Conservation (phyloP, 169 alveolate genomes). For the Plasmodium relictum region DNA sequence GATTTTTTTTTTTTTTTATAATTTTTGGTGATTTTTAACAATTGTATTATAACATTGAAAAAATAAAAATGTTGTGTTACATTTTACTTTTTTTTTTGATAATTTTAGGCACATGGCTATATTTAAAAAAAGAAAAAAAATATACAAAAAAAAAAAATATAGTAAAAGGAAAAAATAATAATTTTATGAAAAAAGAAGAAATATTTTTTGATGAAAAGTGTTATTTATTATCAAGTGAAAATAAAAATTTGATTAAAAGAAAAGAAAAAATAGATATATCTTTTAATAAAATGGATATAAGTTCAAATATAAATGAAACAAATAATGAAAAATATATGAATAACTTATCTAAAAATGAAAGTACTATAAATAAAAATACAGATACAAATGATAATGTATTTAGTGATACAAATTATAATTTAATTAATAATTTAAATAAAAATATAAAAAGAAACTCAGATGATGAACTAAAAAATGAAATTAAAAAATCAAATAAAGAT, state of each 20-base stretch:
- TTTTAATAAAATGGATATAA: neutral
- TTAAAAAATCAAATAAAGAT: neutral
- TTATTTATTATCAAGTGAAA: conserved; percentile 9
- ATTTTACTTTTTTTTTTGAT: conserved; percentile 25
- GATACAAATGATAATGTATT: neutral
- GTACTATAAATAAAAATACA: neutral
- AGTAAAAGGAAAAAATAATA: neutral
- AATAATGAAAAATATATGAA: neutral
- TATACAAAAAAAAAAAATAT: conserved; percentile 8
- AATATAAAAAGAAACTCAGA: neutral
- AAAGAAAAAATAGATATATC: conserved; percentile 5
- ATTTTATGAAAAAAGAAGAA: conserved; percentile 12
- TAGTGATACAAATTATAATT: neutral
- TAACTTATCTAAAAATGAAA: neutral
- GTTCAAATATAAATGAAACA: neutral
- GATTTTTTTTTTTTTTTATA: neutral
- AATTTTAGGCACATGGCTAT: conserved; percentile 43
- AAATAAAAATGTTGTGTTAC: conserved; percentile 15
- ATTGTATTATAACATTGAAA: conserved; percentile 7
- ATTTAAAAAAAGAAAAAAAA: conserved; percentile 15
- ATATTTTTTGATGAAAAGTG: conserved; percentile 23
- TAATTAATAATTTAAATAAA: neutral
- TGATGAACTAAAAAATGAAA: neutral
- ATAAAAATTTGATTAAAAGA: conserved; percentile 14
- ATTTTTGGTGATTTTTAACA: neutral